Conservation (phyloP, 441 rosid genomes). For the Pelargonium citronellum region DNA sequence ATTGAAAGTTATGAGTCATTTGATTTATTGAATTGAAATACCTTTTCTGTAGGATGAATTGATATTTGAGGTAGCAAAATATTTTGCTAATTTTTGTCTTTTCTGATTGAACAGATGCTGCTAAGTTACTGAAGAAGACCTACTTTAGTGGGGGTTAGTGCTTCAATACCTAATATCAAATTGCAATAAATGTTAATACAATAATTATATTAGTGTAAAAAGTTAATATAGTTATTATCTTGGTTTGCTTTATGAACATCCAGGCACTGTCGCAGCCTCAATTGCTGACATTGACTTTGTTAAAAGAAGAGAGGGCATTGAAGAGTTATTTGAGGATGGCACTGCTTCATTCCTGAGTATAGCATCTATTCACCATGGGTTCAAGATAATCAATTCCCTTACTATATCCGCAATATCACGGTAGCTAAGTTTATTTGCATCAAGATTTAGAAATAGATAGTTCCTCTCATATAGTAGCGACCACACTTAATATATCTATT, state of each 20-base stretch:
- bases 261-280: conserved; percentile 90
- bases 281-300: conserved; percentile 94
- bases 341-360: conserved; percentile 79
- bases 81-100: neutral
- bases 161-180: conserved; percentile 16
- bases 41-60: neutral
- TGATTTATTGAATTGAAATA: neutral
- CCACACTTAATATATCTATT: neutral
- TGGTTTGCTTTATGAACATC: conserved; percentile 21
- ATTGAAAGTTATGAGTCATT: neutral
- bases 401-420: conserved; percentile 53
- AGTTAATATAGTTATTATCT: conserved; percentile 4
- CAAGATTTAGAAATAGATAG: conserved; percentile 8
- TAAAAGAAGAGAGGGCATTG: conserved; percentile 74
- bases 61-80: neutral
- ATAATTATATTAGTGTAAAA: neutral
- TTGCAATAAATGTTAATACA: neutral
- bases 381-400: conserved; percentile 64
- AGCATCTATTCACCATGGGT: conserved; percentile 75
- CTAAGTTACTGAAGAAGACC: conserved; percentile 70
- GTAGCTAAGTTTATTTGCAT: conserved; percentile 37
- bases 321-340: conserved; percentile 91
- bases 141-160: conserved; percentile 92
- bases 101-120: conserved; percentile 53
- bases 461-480: neutral